Evolutionary conservation across 2,329 filamentous ascomycete genomes (phyloP).

Genomic region (Pyricularia pennisetigena): DNA sequence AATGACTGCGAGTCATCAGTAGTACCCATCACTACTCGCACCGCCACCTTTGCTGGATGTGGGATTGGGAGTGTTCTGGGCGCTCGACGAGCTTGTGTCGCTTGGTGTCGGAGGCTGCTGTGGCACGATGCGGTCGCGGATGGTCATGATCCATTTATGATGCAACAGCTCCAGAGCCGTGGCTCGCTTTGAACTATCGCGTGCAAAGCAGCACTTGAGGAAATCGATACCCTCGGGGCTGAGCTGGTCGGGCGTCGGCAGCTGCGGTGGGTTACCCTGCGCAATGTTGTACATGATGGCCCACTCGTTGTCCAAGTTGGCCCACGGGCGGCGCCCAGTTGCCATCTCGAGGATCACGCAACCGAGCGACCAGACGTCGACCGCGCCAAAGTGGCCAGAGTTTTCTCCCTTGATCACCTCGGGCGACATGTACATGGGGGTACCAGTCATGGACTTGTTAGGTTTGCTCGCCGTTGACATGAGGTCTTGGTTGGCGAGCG

Average conservation of each 20-base stretch:
- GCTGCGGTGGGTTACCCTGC: constrained; percentile 83
- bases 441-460: constrained; percentile 92
- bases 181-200: constrained; percentile 69
- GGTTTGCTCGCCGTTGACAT: constrained; percentile 35
- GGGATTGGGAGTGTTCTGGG: constrained; percentile 25
- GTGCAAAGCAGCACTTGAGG: constrained; percentile 73
- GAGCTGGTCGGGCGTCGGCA: constrained; percentile 75
- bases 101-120: constrained; percentile 45
- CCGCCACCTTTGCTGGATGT: constrained; percentile 17
- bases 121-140: constrained; percentile 55
- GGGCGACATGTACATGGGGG: constrained; percentile 99
- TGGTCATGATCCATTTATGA: constrained; percentile 78
- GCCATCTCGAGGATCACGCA: constrained; percentile 98
- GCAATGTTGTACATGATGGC: constrained; percentile 99
- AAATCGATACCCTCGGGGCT: constrained; percentile 82
- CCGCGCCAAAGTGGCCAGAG: constrained; percentile 70
- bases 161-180: constrained; percentile 83
- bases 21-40: constrained; percentile 22
- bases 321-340: constrained; percentile 89
- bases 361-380: constrained; percentile 93
- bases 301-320: constrained; percentile 95
- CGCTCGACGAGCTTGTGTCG: constrained; percentile 33
- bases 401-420: constrained; percentile 92
- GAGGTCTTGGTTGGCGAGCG: constrained; percentile 56
- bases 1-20: constrained; percentile 13